Conservation (phyloP, 1,139 yeast species). For the Candida albicans region DNA sequence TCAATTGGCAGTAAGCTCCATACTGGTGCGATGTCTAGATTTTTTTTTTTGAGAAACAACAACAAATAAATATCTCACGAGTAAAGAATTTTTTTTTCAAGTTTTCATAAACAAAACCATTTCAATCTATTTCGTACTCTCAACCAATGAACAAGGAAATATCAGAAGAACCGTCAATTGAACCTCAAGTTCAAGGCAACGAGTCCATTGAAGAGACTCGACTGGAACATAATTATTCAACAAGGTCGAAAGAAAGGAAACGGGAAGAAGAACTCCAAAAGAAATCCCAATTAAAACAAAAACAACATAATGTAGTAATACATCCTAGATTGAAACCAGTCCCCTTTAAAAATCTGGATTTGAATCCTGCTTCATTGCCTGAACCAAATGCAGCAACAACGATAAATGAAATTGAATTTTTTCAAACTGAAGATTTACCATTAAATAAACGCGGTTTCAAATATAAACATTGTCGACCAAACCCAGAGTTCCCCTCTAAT, state of each 20-base stretch:
- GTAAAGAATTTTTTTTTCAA: background rate
- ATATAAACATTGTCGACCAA: conserved; percentile 77
- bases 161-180: conserved; percentile 22
- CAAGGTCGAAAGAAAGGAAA: conserved; percentile 25
- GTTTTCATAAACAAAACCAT: background rate
- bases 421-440: conserved; percentile 72
- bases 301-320: conserved; percentile 32
- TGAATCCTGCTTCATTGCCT: conserved; percentile 15
- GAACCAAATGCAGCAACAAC: conserved; percentile 12
- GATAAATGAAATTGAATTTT: conserved; percentile 31
- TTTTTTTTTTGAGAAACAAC: background rate
- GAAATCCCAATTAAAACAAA: conserved; percentile 25
- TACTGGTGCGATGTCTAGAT: too few species aligned
- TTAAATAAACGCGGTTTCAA: conserved; percentile 78
- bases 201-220: conserved; percentile 9
- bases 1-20: too few species aligned
- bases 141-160: conserved; percentile 9
- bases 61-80: too few species aligned
- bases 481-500: conserved; percentile 56
- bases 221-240: conserved; percentile 21
- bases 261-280: conserved; percentile 17
- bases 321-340: conserved; percentile 50
- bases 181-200: conserved; percentile 23
- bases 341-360: conserved; percentile 38
- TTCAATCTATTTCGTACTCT: background rate